These are phyloP conservation scores for Edaphochlamys debaryana DNA, from an alignment of 139 green algal genomes.

Conservation along the genomic window DNA sequence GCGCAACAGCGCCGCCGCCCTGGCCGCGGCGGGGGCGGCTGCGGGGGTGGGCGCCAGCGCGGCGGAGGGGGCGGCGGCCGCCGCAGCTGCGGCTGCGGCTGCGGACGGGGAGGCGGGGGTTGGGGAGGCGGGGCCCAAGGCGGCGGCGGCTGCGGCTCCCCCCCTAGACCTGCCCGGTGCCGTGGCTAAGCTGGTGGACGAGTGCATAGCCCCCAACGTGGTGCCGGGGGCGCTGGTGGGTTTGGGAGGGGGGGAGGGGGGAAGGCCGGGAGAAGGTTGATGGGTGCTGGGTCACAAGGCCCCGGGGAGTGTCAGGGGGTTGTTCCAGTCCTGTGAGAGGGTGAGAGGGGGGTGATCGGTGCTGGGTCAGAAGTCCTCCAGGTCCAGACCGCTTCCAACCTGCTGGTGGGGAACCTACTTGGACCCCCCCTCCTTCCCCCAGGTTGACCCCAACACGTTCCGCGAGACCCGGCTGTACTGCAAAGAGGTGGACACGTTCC, in stretches of 20 bases:
- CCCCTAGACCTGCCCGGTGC: not conserved
- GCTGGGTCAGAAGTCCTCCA: too few species aligned
- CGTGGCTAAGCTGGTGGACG: slow-evolving; percentile 45
- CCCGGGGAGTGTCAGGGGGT: too few species aligned
- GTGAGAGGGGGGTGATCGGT: too few species aligned
- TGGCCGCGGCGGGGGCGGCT: not conserved
- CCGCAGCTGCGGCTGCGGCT: not conserved
- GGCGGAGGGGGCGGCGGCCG: not conserved
- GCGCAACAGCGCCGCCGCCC: not conserved
- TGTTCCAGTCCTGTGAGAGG: too few species aligned
- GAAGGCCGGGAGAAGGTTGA: too few species aligned
- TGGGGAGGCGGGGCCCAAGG: not conserved
- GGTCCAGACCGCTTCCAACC: too few species aligned
- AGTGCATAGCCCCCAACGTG: slow-evolving; percentile 48
- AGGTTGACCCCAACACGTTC: slow-evolving; percentile 54
- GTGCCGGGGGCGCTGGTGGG: slow-evolving; percentile 40
- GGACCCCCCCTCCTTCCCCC: too few species aligned
- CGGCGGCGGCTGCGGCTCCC: too few species aligned
- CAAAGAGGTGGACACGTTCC: slow-evolving; percentile 57
- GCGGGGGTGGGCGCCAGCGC: not conserved
- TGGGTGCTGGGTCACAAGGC: too few species aligned
- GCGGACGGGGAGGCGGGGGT: not conserved
- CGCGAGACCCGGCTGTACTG: slow-evolving; percentile 58
- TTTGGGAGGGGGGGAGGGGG: too few species aligned
- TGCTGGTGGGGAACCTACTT: too few species aligned